These are phyloP conservation scores for Penicillium coprophilum DNA, from an alignment of 495 filamentous ascomycete genomes.

Conservation along the genomic window DNA sequence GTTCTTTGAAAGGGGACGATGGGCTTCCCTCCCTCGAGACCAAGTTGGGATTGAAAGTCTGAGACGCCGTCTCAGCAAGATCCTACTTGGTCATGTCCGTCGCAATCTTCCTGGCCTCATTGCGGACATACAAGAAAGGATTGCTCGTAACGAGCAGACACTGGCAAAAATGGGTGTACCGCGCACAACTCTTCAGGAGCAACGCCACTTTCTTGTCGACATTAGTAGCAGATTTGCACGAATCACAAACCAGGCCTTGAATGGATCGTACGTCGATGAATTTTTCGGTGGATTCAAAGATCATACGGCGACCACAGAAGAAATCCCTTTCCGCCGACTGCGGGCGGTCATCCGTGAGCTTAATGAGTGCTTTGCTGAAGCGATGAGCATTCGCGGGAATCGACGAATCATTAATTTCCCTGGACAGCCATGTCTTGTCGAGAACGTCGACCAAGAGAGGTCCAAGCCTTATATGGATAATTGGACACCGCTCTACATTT, in stretches of 20 bases:
- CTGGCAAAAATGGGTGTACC: slow-evolving; percentile 50
- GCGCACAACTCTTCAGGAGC: slow-evolving; percentile 49
- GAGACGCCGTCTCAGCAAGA: slow-evolving; percentile 38
- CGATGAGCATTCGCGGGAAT: slow-evolving; percentile 47
- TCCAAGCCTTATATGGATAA: slow-evolving; percentile 18
- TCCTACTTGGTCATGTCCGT: slow-evolving; percentile 43
- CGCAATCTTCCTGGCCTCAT: slow-evolving; percentile 38
- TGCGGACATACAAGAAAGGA: slow-evolving; percentile 30
- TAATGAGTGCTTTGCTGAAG: slow-evolving; percentile 55
- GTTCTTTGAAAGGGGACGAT: slow-evolving; percentile 38
- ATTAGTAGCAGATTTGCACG: slow-evolving; percentile 53
- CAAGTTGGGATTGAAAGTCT: slow-evolving; percentile 40
- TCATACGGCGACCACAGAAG: not conserved
- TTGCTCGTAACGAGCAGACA: slow-evolving; percentile 15
- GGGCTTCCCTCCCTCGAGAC: slow-evolving; percentile 31
- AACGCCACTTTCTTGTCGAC: slow-evolving; percentile 52
- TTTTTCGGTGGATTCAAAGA: slow-evolving; percentile 53
- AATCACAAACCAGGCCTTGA: slow-evolving; percentile 50
- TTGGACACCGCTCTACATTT: slow-evolving; percentile 20
- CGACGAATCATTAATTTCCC: slow-evolving; percentile 14
- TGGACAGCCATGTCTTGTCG: not conserved
- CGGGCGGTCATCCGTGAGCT: slow-evolving; percentile 60
- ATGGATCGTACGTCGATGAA: slow-evolving; percentile 53
- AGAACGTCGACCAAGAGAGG: not conserved
- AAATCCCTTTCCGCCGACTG: slow-evolving; percentile 45